phyloP scores from a whole-genome alignment of 2,329 filamentous ascomycete genomes.

The Byssothecium circinans region DNA sequence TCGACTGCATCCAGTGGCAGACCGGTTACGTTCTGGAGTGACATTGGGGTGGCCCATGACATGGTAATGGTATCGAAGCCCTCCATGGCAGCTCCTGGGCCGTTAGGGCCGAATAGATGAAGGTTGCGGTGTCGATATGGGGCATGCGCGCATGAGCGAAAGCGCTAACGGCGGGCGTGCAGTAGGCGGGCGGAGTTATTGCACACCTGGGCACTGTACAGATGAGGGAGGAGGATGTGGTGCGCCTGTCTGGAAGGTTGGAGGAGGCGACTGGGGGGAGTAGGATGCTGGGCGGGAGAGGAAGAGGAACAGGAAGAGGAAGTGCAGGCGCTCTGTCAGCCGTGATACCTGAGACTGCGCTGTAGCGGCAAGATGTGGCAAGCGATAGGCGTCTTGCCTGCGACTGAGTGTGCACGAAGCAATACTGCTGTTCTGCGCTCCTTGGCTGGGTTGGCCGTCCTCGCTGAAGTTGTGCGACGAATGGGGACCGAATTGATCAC shows the following conservation, averaged over 20 bases:
- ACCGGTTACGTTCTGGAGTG: constrained; percentile 55
- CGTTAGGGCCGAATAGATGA: constrained; percentile 21
- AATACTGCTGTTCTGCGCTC: constrained; percentile 19
- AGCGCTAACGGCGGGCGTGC: constrained; percentile 11
- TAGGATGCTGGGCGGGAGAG: constrained; percentile 9
- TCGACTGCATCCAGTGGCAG: constrained; percentile 59
- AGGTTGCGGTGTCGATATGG: constrained; percentile 15
- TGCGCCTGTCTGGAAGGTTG: neutral
- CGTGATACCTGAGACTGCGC: constrained; percentile 15
- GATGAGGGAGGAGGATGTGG: neutral
- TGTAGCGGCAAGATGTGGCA: constrained; percentile 9
- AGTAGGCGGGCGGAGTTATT: constrained; percentile 10
- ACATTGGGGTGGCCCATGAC: constrained; percentile 62
- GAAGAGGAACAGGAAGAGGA: too few relatives aligned
- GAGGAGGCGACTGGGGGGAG: constrained; percentile 7
- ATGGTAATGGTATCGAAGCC: constrained; percentile 64
- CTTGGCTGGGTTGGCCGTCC: constrained; percentile 11
- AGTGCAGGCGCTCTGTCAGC: constrained; percentile 13
- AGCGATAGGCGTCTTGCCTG: constrained; percentile 8
- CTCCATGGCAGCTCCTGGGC: constrained; percentile 48
- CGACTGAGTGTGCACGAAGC: constrained; percentile 22
- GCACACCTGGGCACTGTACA: neutral
- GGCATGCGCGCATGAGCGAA: constrained; percentile 34
- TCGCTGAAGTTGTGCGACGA: constrained; percentile 38
- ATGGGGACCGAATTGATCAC: constrained; percentile 33